Base-by-base conservation (phyloP, 2,329 filamentous ascomycete genomes). In the Botryosphaeria dothidea region DNA sequence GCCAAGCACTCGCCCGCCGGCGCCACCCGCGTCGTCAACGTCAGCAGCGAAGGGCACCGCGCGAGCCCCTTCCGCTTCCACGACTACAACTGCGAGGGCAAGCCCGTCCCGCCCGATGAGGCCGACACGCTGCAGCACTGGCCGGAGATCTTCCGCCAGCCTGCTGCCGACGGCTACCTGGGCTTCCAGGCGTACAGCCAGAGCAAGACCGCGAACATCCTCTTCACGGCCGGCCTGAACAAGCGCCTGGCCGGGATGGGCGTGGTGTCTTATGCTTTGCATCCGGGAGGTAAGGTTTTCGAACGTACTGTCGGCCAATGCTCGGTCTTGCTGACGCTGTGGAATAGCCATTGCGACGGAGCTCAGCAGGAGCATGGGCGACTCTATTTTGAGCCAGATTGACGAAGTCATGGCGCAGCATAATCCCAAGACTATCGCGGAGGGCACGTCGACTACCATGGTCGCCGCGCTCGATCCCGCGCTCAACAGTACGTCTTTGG, bases 401-500 rank as follows among this genome's bases (percentile, higher is more conserved):
- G 38, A 19, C n/a, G 29, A 3, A 4, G 11, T 58, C 11, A 6
- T 58, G 25, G 31, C 13, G 4, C 0, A 3, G 3, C 3, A 17
- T 3, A 58, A 45, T 19, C 36, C n/a, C n/a, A 48, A 48, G 0
- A 73, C 74, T 8, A 48, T 71, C 11, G 71, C 75, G 38, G 69
- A 74, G 58, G 73, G 73, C 25, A 64, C 71, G 4, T 70, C 73
- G 17, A 75, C 73, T 49, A 72, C 73, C 67, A 68, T 74, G 23
- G 69, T 70, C 43, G 72, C 72, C 6, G 72, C 73, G 4, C 75
- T 76, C 64, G 72, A 74, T 66, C 68, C 70, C 1, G 66, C 71
- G 31, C 25, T 75, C 3, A 60, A 69, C 11, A 66, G 66, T 66
- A 62, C 38, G 62, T 43, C 4, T 7, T 13, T 13, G 13, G 19